phyloP scores from a whole-genome alignment of 164 flowering plant genomes.

The Buxus sempervirens region DNA sequence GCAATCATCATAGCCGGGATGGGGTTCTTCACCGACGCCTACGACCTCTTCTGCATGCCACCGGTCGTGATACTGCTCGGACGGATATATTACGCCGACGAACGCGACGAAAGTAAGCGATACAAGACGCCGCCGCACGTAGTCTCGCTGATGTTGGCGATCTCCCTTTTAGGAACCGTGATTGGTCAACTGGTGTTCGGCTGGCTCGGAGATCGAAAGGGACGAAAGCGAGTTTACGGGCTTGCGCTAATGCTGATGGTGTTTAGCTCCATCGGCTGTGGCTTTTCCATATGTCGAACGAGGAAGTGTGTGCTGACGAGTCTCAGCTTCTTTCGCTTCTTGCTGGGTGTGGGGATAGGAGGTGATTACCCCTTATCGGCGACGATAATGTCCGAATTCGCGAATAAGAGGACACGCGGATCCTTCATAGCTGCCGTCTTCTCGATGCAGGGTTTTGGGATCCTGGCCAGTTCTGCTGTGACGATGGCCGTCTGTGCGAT shows the following conservation, averaged over 20 bases:
- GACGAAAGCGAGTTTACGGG: no score
- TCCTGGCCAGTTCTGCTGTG: slow-evolving; percentile 42
- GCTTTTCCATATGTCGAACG: no score
- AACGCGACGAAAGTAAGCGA: background rate
- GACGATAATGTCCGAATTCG: no score
- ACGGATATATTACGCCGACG: slow-evolving; percentile 33
- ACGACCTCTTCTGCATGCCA: slow-evolving; percentile 61
- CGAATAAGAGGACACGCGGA: no score
- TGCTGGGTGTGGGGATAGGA: slow-evolving; percentile 29
- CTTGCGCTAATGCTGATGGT: no score
- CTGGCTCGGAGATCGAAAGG: no score
- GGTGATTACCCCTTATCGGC: no score
- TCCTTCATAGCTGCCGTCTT: no score
- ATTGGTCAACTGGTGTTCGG: no score
- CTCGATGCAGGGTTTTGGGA: slow-evolving; percentile 71
- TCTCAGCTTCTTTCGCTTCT: slow-evolving; percentile 31
- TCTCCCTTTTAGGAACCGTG: slow-evolving; percentile 46
- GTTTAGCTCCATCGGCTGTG: no score
- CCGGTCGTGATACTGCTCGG: no score
- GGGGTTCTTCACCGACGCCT: slow-evolving; percentile 68
- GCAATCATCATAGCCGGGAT: slow-evolving; percentile 70
- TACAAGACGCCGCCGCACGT: slow-evolving; percentile 19
- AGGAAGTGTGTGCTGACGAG: no score
- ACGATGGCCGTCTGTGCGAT: slow-evolving; percentile 39
- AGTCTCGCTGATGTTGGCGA: slow-evolving; percentile 22